Evolutionary conservation across 179 eudicot genomes (phyloP), one percentile per base, ranked within the genome.

Genomic region (Beta macrorhiza): DNA sequence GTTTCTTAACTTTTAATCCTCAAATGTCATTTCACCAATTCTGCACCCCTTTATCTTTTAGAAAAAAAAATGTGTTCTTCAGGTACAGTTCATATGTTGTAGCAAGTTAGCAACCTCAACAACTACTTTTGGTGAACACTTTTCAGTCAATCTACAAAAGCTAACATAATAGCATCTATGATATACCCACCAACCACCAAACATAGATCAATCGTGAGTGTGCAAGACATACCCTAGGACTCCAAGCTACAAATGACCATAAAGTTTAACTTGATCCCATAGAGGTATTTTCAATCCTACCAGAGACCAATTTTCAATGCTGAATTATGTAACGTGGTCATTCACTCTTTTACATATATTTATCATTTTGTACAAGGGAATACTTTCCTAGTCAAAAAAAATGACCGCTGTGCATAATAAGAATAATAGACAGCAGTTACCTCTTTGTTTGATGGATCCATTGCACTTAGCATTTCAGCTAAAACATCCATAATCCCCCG

Each of bases 401-500:
- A 71, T 49, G 75, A n/a, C 42, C 17, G 7, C 14, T 15, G 45
- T 2, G 45, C 64, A 59, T 6, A n/a, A 74, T 56, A 16, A 74
- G 6, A 75, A 62, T 37, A 57, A 76, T 17, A 72, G 6, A 77
- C 53, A 45, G 61, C 72, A 78, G 53, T 42, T 90, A 95, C 99
- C 93, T 95, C 98, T 88, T 91, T 95, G 88, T 95, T 93, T 59
- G 87, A 85, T 65, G 97, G 99, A 85, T 91, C 93, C 79, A 95
- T 71, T 61, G 99, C 99, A 87, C 57, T 93, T 85, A 95, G 80
- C 99, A 95, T 93, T 87, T 95, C 99, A 29, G 97, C 61, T 77
- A 95, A 92, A 72, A 95, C 97, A 85, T 93, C 99, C 97, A 95
- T 89, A 86, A 91, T 89, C 62, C 98, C 98, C n/a, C 95, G 91